phyloP scores from a whole-genome alignment of 2,329 filamentous ascomycete genomes.

The Chlorencoelia australis region DNA sequence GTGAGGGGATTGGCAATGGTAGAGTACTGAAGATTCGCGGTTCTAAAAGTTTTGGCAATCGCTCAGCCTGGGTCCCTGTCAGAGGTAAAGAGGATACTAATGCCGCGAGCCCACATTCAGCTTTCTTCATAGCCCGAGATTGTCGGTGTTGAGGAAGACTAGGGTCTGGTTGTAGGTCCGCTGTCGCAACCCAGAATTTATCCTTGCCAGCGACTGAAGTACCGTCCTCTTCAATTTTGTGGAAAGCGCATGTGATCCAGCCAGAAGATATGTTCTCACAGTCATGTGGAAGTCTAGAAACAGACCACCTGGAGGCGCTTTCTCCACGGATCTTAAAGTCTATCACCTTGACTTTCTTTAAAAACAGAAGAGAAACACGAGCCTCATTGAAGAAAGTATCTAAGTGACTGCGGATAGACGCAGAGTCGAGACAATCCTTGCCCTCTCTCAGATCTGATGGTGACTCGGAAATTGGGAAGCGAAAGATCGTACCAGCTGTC shows the following conservation, averaged over 20 bases:
- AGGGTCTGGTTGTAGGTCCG: slow-evolving; percentile 9
- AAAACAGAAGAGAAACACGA: slow-evolving; percentile 19
- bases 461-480: slow-evolving; percentile 18
- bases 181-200: slow-evolving; percentile 14
- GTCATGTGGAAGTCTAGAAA: slow-evolving; percentile 7
- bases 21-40: slow-evolving; percentile 16
- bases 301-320: slow-evolving; percentile 12
- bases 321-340: slow-evolving; percentile 13
- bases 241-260: slow-evolving; percentile 6
- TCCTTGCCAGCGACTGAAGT: slow-evolving; percentile 9
- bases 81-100: slow-evolving; percentile 10
- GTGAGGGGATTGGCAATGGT: slow-evolving; percentile 15
- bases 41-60: background rate
- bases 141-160: slow-evolving; percentile 7
- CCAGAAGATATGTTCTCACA: slow-evolving; percentile 7
- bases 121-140: slow-evolving; percentile 14
- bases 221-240: slow-evolving; percentile 1
- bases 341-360: slow-evolving; percentile 15
- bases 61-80: background rate
- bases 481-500: slow-evolving; percentile 22
- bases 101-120: slow-evolving; percentile 18
- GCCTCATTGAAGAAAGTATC: slow-evolving; percentile 19
- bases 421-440: background rate
- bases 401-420: slow-evolving; percentile 7
- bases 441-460: background rate